These are phyloP conservation scores for Tylopilus rubrobrunneus DNA, from an alignment of 768 basidiomycete species.

Conservation along the genomic window DNA sequence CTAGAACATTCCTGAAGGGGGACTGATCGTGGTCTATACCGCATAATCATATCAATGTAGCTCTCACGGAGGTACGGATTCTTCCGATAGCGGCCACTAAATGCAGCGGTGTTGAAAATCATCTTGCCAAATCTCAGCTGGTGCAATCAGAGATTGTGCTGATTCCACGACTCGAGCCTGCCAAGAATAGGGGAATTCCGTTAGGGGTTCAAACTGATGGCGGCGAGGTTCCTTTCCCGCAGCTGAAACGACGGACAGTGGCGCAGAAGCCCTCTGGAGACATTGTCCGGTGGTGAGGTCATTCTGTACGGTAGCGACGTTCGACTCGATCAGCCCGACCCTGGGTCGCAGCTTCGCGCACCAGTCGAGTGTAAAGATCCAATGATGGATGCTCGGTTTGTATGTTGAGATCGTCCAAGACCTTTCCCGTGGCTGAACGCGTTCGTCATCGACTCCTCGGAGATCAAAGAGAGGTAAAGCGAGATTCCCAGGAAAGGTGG, in stretches of 20 bases:
- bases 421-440: constrained; percentile 6
- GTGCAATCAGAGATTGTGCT: constrained; percentile 19
- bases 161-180: constrained; percentile 16
- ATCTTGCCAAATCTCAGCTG: constrained; percentile 22
- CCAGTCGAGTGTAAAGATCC: constrained; percentile 4
- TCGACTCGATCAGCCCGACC: constrained; percentile 17
- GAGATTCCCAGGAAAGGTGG: constrained; percentile 10
- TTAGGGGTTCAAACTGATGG: constrained; percentile 2
- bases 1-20: constrained; percentile 16
- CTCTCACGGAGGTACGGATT: constrained; percentile 27
- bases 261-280: constrained; percentile 2
- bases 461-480: constrained; percentile 19
- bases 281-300: background rate
- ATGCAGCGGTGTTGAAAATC: constrained; percentile 19
- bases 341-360: constrained; percentile 5
- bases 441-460: constrained; percentile 23
- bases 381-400: constrained; percentile 3
- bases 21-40: constrained; percentile 22
- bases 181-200: constrained; percentile 3
- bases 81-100: constrained; percentile 18
- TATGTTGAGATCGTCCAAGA: constrained; percentile 11
- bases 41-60: constrained; percentile 20
- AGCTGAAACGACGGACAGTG: background rate
- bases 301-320: constrained; percentile 2
- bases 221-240: background rate